A percentile compares a stretch with the other conserved stretches of the same genome.
phyloP scores from a whole-genome alignment of 192 early-diverging fungal genomes.

The Endogone sp. region DNA sequence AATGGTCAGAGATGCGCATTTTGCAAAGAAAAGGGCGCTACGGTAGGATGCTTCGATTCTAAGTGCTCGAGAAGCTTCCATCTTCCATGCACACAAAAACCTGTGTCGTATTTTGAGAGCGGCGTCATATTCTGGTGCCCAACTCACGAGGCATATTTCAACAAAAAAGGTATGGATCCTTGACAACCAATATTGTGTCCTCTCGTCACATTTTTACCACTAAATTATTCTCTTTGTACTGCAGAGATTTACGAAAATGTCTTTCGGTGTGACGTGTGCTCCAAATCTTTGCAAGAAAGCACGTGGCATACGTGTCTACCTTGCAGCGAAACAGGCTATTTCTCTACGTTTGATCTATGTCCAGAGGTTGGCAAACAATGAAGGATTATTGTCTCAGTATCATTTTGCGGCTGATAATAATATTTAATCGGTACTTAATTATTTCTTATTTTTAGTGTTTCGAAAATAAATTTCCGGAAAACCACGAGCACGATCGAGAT shows the following conservation, averaged over 20 bases:
- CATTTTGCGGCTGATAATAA: too few relatives aligned
- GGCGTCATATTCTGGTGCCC: constrained; percentile 90
- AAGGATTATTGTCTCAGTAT: background rate
- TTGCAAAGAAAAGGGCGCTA: constrained; percentile 81
- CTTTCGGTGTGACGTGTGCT: constrained; percentile 69
- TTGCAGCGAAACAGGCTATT: constrained; percentile 61
- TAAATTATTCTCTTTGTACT: background rate
- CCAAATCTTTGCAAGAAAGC: constrained; percentile 48
- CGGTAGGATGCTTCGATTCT: constrained; percentile 83
- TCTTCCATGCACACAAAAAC: constrained; percentile 71
- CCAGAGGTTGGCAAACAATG: constrained; percentile 29
- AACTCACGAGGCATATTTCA: constrained; percentile 56
- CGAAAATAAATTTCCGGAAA: constrained; percentile 31
- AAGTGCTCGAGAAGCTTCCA: constrained; percentile 84
- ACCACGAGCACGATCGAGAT: constrained; percentile 49
- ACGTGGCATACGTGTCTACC: constrained; percentile 60
- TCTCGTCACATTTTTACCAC: too few relatives aligned
- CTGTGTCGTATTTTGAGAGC: constrained; percentile 63
- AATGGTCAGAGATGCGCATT: constrained; percentile 66
- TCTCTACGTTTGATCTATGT: constrained; percentile 72
- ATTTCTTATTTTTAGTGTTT: constrained; percentile 39
- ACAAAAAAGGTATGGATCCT: constrained; percentile 44
- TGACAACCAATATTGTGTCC: background rate
- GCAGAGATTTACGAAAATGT: constrained; percentile 60
- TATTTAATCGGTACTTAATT: too few relatives aligned